Conservation (phyloP, 1,284 basidiomycete species). For the Termitomyces sp. region DNA sequence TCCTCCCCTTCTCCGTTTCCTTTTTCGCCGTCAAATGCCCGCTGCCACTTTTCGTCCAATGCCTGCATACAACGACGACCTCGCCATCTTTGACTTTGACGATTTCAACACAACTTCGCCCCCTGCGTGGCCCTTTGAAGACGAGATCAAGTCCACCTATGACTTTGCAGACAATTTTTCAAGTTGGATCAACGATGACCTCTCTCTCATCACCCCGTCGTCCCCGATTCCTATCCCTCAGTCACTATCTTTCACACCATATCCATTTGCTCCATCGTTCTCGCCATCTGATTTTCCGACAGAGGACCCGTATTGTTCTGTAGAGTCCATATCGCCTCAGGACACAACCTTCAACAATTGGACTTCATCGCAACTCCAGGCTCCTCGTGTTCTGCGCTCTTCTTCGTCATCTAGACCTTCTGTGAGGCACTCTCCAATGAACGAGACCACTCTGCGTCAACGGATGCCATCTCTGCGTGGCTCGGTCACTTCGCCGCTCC, state of each 20-base stretch:
- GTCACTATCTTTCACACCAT: slow-evolving; percentile 38
- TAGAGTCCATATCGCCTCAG: slow-evolving; percentile 53
- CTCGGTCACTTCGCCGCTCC: slow-evolving; percentile 49
- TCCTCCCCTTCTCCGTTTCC: not conserved
- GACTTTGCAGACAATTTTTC: slow-evolving; percentile 40
- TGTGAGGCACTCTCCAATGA: slow-evolving; percentile 41
- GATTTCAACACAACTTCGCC: no score
- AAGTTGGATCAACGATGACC: slow-evolving; percentile 58
- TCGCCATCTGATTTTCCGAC: slow-evolving; percentile 56
- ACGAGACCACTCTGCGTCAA: slow-evolving; percentile 37
- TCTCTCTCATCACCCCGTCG: slow-evolving; percentile 40
- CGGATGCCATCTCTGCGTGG: slow-evolving; percentile 38
- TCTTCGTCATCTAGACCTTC: slow-evolving; percentile 28
- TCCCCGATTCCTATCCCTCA: slow-evolving; percentile 62
- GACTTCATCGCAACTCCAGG: slow-evolving; percentile 55
- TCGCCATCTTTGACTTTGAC: slow-evolving; percentile 59
- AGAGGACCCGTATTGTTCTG: slow-evolving; percentile 37
- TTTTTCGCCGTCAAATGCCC: slow-evolving; percentile 33
- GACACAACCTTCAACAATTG: slow-evolving; percentile 50
- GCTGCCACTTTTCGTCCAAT: slow-evolving; percentile 25
- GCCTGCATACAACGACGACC: slow-evolving; percentile 15
- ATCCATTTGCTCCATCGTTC: slow-evolving; percentile 47
- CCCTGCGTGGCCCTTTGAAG: no score
- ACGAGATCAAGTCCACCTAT: slow-evolving; percentile 33
- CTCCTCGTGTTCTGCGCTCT: slow-evolving; percentile 33